phyloP scores from a whole-genome alignment of 352 stramenopile genomes.

The Phytophthora melonis region DNA sequence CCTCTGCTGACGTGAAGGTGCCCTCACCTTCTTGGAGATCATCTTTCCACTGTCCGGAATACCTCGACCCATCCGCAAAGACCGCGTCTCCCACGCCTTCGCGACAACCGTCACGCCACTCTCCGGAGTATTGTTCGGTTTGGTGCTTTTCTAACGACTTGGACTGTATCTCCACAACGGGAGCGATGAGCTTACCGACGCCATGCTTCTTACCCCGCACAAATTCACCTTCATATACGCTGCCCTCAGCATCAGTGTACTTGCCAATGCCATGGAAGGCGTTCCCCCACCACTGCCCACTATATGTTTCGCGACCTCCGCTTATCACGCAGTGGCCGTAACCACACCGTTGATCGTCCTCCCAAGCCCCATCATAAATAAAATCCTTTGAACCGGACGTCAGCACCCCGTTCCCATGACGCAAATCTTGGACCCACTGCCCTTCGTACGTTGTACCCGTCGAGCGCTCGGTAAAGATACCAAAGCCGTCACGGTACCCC shows the following conservation, averaged over 20 bases:
- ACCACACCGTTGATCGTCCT: conserved; percentile 60
- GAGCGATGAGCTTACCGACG: conserved; percentile 51
- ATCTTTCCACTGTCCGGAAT: conserved; percentile 65
- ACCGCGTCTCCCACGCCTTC: conserved; percentile 67
- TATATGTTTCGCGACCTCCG: conserved; percentile 75
- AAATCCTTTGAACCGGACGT: conserved; percentile 82
- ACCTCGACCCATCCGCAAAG: conserved; percentile 64
- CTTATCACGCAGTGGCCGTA: conserved; percentile 84
- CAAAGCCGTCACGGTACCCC: conserved; percentile 57
- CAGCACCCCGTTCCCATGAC: conserved; percentile 71
- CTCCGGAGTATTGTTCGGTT: conserved; percentile 65
- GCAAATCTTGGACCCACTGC: conserved; percentile 64
- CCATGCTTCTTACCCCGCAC: conserved; percentile 77
- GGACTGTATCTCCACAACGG: conserved; percentile 27
- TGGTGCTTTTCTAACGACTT: conserved; percentile 12
- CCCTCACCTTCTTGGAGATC: conserved; percentile 73
- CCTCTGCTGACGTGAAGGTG: conserved; percentile 57
- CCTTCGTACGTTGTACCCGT: conserved; percentile 81
- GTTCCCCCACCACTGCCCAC: conserved; percentile 73
- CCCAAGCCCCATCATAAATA: conserved; percentile 85
- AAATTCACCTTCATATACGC: conserved; percentile 89
- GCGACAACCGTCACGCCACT: conserved; percentile 65
- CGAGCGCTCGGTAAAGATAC: conserved; percentile 66
- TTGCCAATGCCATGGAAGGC: conserved; percentile 83
- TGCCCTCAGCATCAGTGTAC: conserved; percentile 84